Evolutionary conservation across 306 rosid genomes (phyloP).

Genomic region (Potentilla sterilis): DNA sequence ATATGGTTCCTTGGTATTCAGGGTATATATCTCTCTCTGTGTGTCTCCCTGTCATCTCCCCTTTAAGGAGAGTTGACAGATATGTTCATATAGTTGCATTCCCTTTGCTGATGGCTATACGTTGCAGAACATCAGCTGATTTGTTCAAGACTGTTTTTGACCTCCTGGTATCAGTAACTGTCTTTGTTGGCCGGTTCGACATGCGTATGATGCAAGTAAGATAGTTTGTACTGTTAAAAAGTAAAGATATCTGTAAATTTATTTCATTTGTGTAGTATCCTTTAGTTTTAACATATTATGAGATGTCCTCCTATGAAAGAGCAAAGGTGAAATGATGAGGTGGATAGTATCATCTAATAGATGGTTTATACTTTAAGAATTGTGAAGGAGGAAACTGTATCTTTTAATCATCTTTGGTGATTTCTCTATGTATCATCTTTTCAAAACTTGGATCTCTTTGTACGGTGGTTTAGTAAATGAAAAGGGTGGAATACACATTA

Average conservation of each 20-base stretch:
- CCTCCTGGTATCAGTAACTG: constrained; percentile 91
- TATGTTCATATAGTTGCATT: constrained; percentile 27
- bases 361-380: neutral
- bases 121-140: constrained; percentile 97
- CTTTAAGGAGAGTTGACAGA: neutral
- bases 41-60: constrained; percentile 3
- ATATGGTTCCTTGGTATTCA: constrained; percentile 99
- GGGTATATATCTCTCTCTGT: constrained; percentile 49
- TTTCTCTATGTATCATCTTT: neutral
- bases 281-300: neutral
- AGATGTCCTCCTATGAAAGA: neutral
- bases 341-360: neutral
- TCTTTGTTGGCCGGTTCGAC: constrained; percentile 97
- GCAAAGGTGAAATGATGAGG: neutral
- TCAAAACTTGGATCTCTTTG: neutral
- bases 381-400: neutral
- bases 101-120: constrained; percentile 26
- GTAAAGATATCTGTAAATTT: neutral
- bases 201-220: constrained; percentile 99
- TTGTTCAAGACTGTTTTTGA: constrained; percentile 98
- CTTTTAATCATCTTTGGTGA: neutral
- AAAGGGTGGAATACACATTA: neutral
- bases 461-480: neutral
- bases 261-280: neutral
- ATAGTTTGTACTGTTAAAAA: neutral